A percentile compares a stretch with the other conserved stretches of the same genome.
phyloP scores from a whole-genome alignment of 163 green algal genomes.

The Trebouxiophyceae sp. region DNA sequence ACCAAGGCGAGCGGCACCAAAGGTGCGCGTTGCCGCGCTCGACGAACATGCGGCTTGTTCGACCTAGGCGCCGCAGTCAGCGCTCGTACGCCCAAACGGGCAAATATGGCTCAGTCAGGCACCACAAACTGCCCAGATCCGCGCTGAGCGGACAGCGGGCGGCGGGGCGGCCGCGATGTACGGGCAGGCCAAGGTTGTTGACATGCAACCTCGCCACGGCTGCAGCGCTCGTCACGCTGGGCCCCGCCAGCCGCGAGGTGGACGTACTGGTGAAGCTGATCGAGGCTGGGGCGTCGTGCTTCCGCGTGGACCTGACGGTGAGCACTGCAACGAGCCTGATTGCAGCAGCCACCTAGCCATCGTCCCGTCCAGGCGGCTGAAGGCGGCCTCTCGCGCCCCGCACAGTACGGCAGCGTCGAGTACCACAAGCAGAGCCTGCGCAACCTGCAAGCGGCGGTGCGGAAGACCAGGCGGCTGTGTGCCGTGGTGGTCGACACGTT shows the following conservation, averaged over 20 bases:
- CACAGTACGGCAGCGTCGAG: slow-evolving; percentile 44
- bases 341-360: background rate
- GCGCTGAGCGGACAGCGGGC: background rate
- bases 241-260: slow-evolving; percentile 41
- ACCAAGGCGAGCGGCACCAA: too few relatives aligned
- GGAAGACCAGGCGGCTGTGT: slow-evolving; percentile 49
- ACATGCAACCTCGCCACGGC: background rate
- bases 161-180: background rate
- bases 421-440: slow-evolving; percentile 58
- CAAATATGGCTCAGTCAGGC: too few relatives aligned
- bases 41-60: too few relatives aligned
- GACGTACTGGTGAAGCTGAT: slow-evolving; percentile 45
- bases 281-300: slow-evolving; percentile 39
- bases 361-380: background rate
- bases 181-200: background rate
- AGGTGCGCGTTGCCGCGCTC: too few relatives aligned
- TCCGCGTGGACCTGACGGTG: slow-evolving; percentile 49
- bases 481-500: slow-evolving; percentile 77
- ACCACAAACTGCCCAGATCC: background rate
- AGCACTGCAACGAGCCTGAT: background rate
- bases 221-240: slow-evolving; percentile 44
- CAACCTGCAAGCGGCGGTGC: slow-evolving; percentile 66
- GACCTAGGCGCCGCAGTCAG: background rate
- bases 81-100: too few relatives aligned
- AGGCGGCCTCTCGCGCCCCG: background rate